Percentiles rank a stretch among this genome's conserved stretches.
Conservation (phyloP, 495 filamentous ascomycete genomes). For the Penicillium bialowiezense region DNA sequence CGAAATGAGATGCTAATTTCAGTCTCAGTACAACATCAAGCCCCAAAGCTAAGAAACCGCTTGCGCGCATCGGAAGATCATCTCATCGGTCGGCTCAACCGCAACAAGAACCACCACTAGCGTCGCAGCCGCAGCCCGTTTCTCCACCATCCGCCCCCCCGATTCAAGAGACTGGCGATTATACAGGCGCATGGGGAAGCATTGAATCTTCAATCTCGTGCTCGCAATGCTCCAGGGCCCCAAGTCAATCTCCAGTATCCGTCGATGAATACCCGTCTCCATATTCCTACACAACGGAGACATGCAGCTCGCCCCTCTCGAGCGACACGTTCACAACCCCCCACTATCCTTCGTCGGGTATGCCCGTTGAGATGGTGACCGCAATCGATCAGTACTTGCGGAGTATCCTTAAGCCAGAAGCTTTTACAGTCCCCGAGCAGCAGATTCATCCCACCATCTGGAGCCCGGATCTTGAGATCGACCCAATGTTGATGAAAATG, state of each 20-base stretch:
- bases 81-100: not conserved
- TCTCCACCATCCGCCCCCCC: not conserved
- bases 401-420: conserved; percentile 4
- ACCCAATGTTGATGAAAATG: not conserved
- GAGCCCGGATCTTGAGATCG: conserved; percentile 1
- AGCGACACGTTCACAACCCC: not conserved
- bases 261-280: not conserved
- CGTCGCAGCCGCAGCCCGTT: not conserved
- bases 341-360: conserved; percentile 2
- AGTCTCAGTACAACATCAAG: not conserved
- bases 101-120: not conserved
- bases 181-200: not conserved
- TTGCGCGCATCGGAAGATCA: not conserved
- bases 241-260: conserved; percentile 2
- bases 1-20: not conserved
- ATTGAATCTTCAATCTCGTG: conserved; percentile 4
- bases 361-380: conserved; percentile 2
- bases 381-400: conserved; percentile 3
- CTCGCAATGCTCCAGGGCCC: not conserved
- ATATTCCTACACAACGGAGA: conserved; percentile 4
- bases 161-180: not conserved
- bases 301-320: conserved; percentile 1
- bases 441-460: not conserved
- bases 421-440: not conserved
- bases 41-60: not conserved